phyloP scores from a whole-genome alignment of 176 grass and related monocot genomes.

The Aegilops longissima region DNA sequence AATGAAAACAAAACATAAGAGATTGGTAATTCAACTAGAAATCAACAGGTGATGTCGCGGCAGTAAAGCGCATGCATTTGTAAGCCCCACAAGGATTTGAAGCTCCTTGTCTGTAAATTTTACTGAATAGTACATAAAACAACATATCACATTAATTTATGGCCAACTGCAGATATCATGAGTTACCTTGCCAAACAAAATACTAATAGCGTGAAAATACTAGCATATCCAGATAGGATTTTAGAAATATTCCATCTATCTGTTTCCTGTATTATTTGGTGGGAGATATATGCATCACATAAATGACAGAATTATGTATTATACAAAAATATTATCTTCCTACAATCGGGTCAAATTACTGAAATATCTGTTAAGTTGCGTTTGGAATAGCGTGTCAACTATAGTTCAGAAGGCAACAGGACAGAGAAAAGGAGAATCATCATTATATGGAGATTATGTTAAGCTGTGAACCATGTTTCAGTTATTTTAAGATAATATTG shows the following conservation, averaged over 20 bases:
- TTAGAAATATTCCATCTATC: not conserved
- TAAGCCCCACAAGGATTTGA: conserved; percentile 7
- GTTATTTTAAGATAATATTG: conserved; percentile 3
- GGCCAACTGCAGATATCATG: not conserved
- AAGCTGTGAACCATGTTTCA: conserved; percentile 3
- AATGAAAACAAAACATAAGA: conserved; percentile 11
- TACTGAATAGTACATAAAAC: not conserved
- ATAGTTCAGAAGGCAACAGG: not conserved
- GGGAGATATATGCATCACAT: not conserved
- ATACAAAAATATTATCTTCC: not conserved
- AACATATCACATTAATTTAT: conserved; percentile 10
- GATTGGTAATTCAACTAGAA: not conserved
- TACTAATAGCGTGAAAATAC: not conserved
- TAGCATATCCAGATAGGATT: not conserved
- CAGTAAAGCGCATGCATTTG: conserved; percentile 10
- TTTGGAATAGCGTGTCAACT: not conserved
- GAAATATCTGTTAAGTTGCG: conserved; percentile 6
- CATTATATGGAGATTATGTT: conserved; percentile 1
- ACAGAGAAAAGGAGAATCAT: conserved; percentile 7
- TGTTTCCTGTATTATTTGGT: not conserved
- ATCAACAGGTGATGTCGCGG: not conserved
- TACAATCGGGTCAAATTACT: conserved; percentile 7
- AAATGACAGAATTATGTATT: not conserved
- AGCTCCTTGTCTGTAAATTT: not conserved
- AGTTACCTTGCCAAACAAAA: conserved; percentile 17